phyloP scores from a whole-genome alignment of 345 rosid species.

The Salix purpurea region DNA sequence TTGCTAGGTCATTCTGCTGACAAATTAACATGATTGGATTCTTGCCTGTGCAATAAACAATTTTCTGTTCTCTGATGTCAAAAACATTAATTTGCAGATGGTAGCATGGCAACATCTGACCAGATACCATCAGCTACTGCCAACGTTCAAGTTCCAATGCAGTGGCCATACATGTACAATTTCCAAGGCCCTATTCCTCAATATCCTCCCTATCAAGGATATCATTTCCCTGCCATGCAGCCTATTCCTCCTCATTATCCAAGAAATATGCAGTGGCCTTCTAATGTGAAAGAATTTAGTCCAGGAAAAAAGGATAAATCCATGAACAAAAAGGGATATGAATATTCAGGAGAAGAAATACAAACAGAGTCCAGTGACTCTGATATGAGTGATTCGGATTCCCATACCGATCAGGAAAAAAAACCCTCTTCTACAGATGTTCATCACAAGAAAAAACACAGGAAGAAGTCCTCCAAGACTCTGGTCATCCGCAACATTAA shows the following conservation, averaged over 20 bases:
- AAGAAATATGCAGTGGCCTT: conserved; percentile 47
- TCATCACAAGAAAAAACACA: conserved; percentile 38
- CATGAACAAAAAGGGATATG: conserved; percentile 37
- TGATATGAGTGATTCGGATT: conserved; percentile 49
- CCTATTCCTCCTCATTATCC: conserved; percentile 44
- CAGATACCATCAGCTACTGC: conserved; percentile 28
- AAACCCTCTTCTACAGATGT: conserved; percentile 39
- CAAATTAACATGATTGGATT: neutral
- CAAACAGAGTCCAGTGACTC: conserved; percentile 49
- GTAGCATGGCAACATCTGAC: conserved; percentile 29
- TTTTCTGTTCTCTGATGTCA: conserved; percentile 8
- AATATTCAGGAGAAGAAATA: conserved; percentile 41
- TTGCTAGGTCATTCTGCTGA: neutral
- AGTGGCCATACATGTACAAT: conserved; percentile 62
- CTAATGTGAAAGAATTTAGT: conserved; percentile 21
- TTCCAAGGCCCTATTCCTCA: conserved; percentile 44
- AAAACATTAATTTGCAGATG: conserved; percentile 37
- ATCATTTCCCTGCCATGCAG: conserved; percentile 61
- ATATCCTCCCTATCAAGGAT: conserved; percentile 63
- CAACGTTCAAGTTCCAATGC: conserved; percentile 49
- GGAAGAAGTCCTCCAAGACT: conserved; percentile 60
- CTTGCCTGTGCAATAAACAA: neutral
- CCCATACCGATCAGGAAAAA: conserved; percentile 35
- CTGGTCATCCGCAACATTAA: conserved; percentile 82
- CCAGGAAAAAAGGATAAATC: conserved; percentile 31